Evolutionary conservation across 2,329 filamentous ascomycete genomes (phyloP), one percentile per base, ranked within the genome.

Genomic region (Macrophomina pseudophaseolina): DNA sequence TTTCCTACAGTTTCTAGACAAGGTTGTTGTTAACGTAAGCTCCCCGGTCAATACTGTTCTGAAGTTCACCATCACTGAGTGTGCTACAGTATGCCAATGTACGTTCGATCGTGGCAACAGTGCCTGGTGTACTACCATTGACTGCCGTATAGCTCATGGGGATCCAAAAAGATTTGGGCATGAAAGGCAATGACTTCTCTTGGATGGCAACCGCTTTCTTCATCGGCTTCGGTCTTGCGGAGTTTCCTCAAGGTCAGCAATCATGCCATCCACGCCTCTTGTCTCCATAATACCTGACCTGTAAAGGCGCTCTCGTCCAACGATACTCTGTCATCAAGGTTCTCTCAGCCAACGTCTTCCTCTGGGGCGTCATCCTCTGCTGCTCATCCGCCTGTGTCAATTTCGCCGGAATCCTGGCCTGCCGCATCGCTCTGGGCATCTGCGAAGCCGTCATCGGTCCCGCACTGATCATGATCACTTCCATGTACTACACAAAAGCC

Each of bases 381-480:
- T 83, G 81, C 66, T 84, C 84, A 30, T 84, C 85, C 0, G 86
- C 84, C 3, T 82, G 84, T 14, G 80, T 81, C 60, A 82, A 83
- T 73, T 89, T 87, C 72, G 78, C 74, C 28, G 82, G 82, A 0
- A 75, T 90, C 7, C 80, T 89, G 4, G 83, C 82, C 18, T 58
- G 53, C 53, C 53, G 53, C 12, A 78, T 88, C 69, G 86, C 88
- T 69, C 78, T 89, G 1, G 87, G 87, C 38, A 82, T 87, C 59
- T 88, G 89, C 66, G 87, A 84, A 70, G 85, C 87, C 2, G 85
- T 85, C 2, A 85, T 89, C 65, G 84, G 83, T 1, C 88, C 87
- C 1, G 87, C 84, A 0, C 75, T 89, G 66, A 86, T 88, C 79
- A 80, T 90, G 63, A 85, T 89, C 70, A 87, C 83, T 69, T 86